Evolutionary conservation across 805 yeast genomes (phyloP), one percentile per base, ranked within the genome.

Genomic region (Wickerhamomyces queroliae): DNA sequence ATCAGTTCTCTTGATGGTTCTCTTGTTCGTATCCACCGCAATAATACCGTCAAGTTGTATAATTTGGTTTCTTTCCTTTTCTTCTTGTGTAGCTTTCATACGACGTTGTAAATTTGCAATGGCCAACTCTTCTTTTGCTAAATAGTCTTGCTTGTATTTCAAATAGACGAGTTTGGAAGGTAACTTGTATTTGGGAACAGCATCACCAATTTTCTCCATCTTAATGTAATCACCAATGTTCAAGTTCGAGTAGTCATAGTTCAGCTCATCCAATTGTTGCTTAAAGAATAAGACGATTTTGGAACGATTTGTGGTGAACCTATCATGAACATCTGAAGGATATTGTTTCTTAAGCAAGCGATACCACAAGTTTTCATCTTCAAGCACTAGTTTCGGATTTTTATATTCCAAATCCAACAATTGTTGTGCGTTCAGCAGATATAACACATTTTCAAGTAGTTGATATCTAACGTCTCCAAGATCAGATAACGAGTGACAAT

Each of bases 361-460:
- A 4, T 40, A 40, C 72, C 72, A 67, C 2, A 62, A 40, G 10
- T 58, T 58, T 35, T 63, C 68, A 46, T 66, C 70, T 28, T 67
- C 70, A 33, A 67, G 53, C 1, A 65, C 46, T 20, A 61, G 49
- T 17, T 47, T 41, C 1, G 61, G 60, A 40, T 64, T 64, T 3
- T 37, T 41, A 18, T 39, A 36, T 40, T 67, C 72, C 9, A 65
- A 37, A 18, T 50, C 55, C 21, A 46, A 39, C 11, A 67, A 36
- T 33, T 65, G 72, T 10, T 55, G 56, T 8, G 54, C 37, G 13
- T 52, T 55, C 12, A 61, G 48, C 36, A 58, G 56, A 28, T 45
- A 39, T 18, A 66, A 45, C 1, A 61, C 58, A 16, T 52, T 44
- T 30, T 48, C 43, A 13, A 67, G 39, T 26, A 67, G 42, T n/a